Evolutionary conservation across 345 rosid genomes (phyloP).

Genomic region (Microthlaspi erraticum): DNA sequence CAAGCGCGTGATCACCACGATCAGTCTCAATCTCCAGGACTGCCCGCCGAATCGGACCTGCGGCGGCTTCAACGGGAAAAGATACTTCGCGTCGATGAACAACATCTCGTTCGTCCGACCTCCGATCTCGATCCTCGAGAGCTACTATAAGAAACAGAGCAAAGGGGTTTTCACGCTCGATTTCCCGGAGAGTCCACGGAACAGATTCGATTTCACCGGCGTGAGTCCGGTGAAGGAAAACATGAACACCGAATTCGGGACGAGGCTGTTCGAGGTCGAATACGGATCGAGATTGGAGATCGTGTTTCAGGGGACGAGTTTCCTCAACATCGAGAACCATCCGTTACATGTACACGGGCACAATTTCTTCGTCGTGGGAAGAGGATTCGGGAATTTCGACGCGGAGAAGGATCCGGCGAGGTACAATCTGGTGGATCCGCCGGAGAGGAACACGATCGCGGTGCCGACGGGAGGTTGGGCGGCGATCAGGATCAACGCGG

Average conservation of each 20-base stretch:
- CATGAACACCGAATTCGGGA: constrained; percentile 52
- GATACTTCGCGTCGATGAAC: constrained; percentile 62
- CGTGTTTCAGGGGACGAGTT: constrained; percentile 67
- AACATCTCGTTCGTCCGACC: constrained; percentile 64
- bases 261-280: constrained; percentile 49
- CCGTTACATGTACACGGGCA: constrained; percentile 83
- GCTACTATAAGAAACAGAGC: constrained; percentile 51
- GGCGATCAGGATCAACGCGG: constrained; percentile 61
- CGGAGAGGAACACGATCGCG: constrained; percentile 62
- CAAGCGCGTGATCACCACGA: constrained; percentile 52
- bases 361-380: constrained; percentile 68
- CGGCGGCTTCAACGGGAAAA: constrained; percentile 50
- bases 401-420: constrained; percentile 44
- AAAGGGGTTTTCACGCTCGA: constrained; percentile 42
- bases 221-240: constrained; percentile 48
- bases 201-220: constrained; percentile 52
- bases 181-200: constrained; percentile 60
- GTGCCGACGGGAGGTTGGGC: constrained; percentile 86
- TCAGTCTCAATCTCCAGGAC: constrained; percentile 62
- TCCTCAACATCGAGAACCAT: constrained; percentile 58
- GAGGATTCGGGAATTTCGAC: constrained; percentile 70
- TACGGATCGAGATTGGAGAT: constrained; percentile 62
- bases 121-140: constrained; percentile 48
- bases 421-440: constrained; percentile 73
- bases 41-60: constrained; percentile 53